Base-by-base conservation (phyloP, 768 basidiomycete genomes). In the Phylloporus sp. region DNA sequence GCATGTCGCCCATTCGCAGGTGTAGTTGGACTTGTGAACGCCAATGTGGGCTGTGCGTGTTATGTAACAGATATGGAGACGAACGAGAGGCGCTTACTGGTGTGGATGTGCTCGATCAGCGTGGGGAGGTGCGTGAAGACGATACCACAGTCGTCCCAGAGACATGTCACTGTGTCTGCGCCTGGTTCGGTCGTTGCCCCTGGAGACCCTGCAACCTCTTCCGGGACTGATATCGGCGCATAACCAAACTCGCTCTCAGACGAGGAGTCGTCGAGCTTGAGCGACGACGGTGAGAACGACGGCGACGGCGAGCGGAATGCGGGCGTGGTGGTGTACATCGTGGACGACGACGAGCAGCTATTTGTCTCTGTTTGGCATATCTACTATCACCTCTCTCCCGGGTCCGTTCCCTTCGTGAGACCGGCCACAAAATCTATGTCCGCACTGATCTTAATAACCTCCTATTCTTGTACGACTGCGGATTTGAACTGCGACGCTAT, bases 1-100 rank as follows among this genome's bases (percentile, higher is more conserved):
- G 70, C 94, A 97, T 5, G 83, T 84, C 18, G 80, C 71, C 94
- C 94, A 97, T 75, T 92, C 86, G 67, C 94, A 97, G 24, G 85
- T 84, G 65, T 94, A 93, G 58, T 80, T 85, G 13, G 90, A 86
- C 69, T 91, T 89, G 70, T 88, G 82, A 11, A 83, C 81, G 38
- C 87, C 88, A 65, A 94, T 87, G 65, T 93, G 91, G 36, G 79
- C 90, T 92, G 39, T 15, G 9, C 8, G 55, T 45, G 44, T 36
- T 20, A 41, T 45, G 1, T 34, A 45, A n/a, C n/a, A 12, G 22
- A 22, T 12, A 20, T 9, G 40, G 23, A 47, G 16, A 13, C 11
- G 16, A 22, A 5, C 6, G 6, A 26, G 22, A 10, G 3, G 44
- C 35, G 70, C 84, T 67, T 60, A 93, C 93, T 84, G 50, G 80